Conservation (phyloP, 2,329 filamentous ascomycete genomes). For the Colletotrichum tabaci region DNA sequence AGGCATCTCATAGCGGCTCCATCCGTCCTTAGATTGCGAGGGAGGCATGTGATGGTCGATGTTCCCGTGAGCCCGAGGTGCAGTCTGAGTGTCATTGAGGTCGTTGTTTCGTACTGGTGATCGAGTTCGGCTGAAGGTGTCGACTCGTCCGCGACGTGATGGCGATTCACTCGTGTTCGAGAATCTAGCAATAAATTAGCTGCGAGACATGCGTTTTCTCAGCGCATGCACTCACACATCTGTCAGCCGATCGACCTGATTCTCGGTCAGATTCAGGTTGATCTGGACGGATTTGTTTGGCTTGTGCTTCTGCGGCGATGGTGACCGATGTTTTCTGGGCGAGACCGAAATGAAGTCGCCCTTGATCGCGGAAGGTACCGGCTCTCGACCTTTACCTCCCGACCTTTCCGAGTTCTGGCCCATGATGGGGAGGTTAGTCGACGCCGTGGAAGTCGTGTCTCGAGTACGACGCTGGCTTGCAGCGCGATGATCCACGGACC, state of each 20-base stretch:
- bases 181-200: conserved; percentile 49
- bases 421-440: conserved; percentile 29
- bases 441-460: conserved; percentile 17
- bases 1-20: background rate
- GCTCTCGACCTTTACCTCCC: conserved; percentile 30
- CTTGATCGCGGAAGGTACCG: conserved; percentile 48
- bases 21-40: background rate
- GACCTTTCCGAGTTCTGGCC: conserved; percentile 12
- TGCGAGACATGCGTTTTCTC: background rate
- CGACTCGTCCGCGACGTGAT: conserved; percentile 45
- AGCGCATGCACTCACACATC: conserved; percentile 55
- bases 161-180: conserved; percentile 50
- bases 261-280: conserved; percentile 64
- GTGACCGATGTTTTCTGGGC: conserved; percentile 51
- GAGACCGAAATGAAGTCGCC: conserved; percentile 57
- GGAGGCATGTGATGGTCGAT: background rate
- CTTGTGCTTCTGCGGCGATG: conserved; percentile 53
- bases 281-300: conserved; percentile 59
- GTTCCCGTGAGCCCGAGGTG: conserved; percentile 3
- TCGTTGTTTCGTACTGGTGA: conserved; percentile 44
- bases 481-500: background rate
- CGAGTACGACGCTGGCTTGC: background rate
- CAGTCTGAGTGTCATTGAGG: background rate
- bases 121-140: conserved; percentile 43
- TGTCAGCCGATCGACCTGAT: conserved; percentile 64